Conservation (phyloP, 2,329 filamentous ascomycete genomes). For the Trichocomaceae sp. region DNA sequence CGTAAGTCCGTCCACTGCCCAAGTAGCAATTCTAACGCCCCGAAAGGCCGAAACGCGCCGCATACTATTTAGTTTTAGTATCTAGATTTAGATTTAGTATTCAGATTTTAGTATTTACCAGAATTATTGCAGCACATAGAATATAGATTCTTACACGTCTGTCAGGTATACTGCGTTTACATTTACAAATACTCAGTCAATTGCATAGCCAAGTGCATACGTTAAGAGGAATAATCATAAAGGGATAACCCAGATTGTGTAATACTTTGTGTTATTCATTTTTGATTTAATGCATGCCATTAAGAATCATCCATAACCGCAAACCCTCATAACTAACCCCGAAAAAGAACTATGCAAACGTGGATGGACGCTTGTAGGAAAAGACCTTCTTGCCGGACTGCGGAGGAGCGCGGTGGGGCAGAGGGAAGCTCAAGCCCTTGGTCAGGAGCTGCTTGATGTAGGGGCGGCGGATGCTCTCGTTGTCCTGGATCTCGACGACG, state of each 20-base stretch:
- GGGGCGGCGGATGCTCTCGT: conserved; percentile 88
- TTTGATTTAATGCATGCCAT: conserved; percentile 37
- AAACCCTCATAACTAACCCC: conserved; percentile 29
- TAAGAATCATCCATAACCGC: conserved; percentile 36
- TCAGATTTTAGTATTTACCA: too few relatives aligned
- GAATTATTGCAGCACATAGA: too few relatives aligned
- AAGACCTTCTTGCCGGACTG: conserved; percentile 74
- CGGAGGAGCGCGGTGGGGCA: conserved; percentile 83
- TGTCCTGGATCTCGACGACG: conserved; percentile 95
- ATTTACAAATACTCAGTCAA: too few relatives aligned
- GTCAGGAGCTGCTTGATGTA: conserved; percentile 98
- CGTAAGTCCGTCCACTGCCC: too few relatives aligned
- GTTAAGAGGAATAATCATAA: too few relatives aligned
- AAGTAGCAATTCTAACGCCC: too few relatives aligned
- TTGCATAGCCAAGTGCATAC: too few relatives aligned
- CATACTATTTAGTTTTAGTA: too few relatives aligned
- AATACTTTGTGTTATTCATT: not conserved
- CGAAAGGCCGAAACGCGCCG: too few relatives aligned
- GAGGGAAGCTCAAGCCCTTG: conserved; percentile 96
- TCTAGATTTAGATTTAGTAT: too few relatives aligned
- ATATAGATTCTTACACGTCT: too few relatives aligned
- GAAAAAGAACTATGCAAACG: conserved; percentile 72
- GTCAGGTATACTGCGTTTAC: too few relatives aligned
- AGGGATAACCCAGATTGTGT: not conserved
- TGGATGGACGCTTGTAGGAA: conserved; percentile 85